Evolutionary conservation across 1,139 yeast genomes (phyloP).

Genomic region (Saccharomycopsis phalli): DNA sequence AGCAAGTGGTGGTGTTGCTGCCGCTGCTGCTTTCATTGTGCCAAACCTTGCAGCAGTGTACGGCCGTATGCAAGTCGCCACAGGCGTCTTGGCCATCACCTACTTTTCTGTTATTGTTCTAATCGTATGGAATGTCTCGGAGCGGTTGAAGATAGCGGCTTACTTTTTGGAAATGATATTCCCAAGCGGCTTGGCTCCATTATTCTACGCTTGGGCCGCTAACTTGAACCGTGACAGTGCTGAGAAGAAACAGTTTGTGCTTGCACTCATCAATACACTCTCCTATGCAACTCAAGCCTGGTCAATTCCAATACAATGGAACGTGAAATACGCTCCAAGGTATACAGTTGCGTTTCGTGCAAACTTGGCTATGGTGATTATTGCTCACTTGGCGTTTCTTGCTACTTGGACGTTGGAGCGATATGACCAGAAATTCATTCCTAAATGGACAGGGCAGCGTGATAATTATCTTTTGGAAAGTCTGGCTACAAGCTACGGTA

Average conservation of each 20-base stretch:
- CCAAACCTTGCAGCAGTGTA: constrained; percentile 1
- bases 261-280: not conserved
- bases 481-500: not conserved
- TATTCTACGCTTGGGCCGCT: constrained; percentile 2
- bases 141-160: constrained; percentile 15
- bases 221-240: constrained; percentile 3
- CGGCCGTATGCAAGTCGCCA: constrained; percentile 29
- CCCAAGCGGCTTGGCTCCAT: constrained; percentile 1
- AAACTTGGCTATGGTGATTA: not conserved
- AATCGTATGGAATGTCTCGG: constrained; percentile 38
- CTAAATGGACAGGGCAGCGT: not conserved
- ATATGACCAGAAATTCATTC: constrained; percentile 1
- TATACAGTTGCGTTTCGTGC: not conserved
- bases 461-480: not conserved
- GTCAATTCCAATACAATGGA: constrained; percentile 2
- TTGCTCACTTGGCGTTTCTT: not conserved
- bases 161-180: not conserved
- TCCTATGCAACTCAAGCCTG: constrained; percentile 1
- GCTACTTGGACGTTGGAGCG: constrained; percentile 1
- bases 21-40: constrained; percentile 24
- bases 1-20: constrained; percentile 43
- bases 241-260: constrained; percentile 4
- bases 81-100: constrained; percentile 33
- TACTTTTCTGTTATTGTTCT: constrained; percentile 31
- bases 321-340: not conserved